Base-by-base conservation (phyloP, 805 yeast genomes). In the Grigorovia humatica region DNA sequence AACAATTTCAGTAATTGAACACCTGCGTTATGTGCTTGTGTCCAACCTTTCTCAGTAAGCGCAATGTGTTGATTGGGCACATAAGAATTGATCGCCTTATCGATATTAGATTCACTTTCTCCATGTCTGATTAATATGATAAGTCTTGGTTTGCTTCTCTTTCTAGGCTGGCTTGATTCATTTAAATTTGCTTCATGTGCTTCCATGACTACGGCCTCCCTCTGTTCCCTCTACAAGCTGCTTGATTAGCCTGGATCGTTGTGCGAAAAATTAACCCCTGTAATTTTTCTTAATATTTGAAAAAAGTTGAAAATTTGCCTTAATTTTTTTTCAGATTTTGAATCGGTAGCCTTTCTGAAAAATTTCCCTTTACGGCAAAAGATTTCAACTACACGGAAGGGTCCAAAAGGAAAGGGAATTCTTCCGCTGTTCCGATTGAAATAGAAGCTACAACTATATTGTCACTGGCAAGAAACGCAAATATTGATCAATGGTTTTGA, bases 121-220 rank as follows among this genome's bases (percentile, higher is more conserved):
- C 97, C 97, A 64, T 90, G 97, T 57, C 97, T 81, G 12, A 90
- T 81, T 29, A 90, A 73, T 49, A 90, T 72, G 29, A 90, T 88
- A 35, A 89, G 74, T 48, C 70, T 58, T n/a, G 70, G 70, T 80
- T 80, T 66, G 13, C 51, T 40, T 32, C 50, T 48, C 29, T 20
- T 43, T 23, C 43, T 47, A 9, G 29, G 40, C 19, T 43, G 1
- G 17, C 2, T 18, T 40, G 40, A 20, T 9, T 7, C 15, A 19
- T n/a, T 29, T 6, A 23, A 4, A 13, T 19, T 19, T 41, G 43
- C 11, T 42, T 5, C 38, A 13, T 32, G 38, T 32, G 15, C 38
- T 5, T 13, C 15, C 38, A 32, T 23, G 27, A 23, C 6, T 23
- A 23, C 6, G 27, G 27, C 27, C 6, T 32, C 15, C 8, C 38